Percentiles rank a stretch among this genome's conserved stretches.
These are phyloP conservation scores for Colletotrichum tofieldiae DNA, from an alignment of 2,329 filamentous ascomycete genomes.

Conservation along the genomic window DNA sequence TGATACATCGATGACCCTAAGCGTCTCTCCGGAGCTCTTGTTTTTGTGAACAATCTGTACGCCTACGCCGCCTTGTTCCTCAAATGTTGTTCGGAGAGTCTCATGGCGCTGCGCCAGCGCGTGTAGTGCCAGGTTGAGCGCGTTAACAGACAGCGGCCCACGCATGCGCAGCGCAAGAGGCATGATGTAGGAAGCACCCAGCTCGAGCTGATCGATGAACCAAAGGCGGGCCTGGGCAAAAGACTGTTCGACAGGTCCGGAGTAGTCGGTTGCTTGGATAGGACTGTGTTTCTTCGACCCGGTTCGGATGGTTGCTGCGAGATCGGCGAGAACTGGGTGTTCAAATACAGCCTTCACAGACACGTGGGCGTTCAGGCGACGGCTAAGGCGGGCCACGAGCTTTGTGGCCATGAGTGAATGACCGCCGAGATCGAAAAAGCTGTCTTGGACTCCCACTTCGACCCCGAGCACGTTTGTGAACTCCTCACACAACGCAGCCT, in stretches of 20 bases:
- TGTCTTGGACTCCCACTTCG: slow-evolving; percentile 21
- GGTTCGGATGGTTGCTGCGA: slow-evolving; percentile 7
- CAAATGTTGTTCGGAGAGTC: slow-evolving; percentile 45
- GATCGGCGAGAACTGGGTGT: slow-evolving; percentile 14
- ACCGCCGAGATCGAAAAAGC: slow-evolving; percentile 41
- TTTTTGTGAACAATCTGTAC: slow-evolving; percentile 18
- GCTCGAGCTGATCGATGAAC: slow-evolving; percentile 46
- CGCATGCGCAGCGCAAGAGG: slow-evolving; percentile 39
- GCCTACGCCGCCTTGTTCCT: not conserved
- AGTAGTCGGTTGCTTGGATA: not conserved
- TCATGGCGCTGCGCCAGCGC: slow-evolving; percentile 45
- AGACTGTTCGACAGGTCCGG: slow-evolving; percentile 45
- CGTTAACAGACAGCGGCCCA: slow-evolving; percentile 39
- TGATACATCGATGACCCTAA: slow-evolving; percentile 4
- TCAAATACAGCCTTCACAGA: slow-evolving; percentile 38
- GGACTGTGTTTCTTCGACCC: slow-evolving; percentile 1
- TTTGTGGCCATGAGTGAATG: slow-evolving; percentile 38
- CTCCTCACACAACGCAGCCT: slow-evolving; percentile 27
- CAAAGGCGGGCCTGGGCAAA: slow-evolving; percentile 46
- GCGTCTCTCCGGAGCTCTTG: not conserved
- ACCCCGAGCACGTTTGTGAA: slow-evolving; percentile 18
- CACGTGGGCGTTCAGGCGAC: slow-evolving; percentile 21
- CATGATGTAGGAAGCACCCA: slow-evolving; percentile 41
- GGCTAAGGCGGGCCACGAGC: slow-evolving; percentile 25
- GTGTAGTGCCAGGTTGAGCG: slow-evolving; percentile 31